phyloP scores from a whole-genome alignment of 2,329 filamentous ascomycete genomes.

The Didymella glomerata region DNA sequence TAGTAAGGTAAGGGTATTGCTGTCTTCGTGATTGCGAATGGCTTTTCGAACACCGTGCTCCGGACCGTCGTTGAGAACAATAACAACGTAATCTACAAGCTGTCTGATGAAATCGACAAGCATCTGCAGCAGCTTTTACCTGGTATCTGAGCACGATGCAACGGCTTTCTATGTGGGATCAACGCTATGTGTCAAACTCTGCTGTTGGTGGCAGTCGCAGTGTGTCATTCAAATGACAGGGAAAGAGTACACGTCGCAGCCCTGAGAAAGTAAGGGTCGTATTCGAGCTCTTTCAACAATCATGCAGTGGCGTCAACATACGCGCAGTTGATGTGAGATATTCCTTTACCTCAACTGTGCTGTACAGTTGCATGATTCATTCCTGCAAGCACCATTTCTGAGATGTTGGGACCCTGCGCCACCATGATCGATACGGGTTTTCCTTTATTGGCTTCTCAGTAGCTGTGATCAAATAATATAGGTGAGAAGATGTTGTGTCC shows the following conservation, averaged over 20 bases:
- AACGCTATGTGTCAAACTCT: not conserved
- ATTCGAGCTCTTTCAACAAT: too few relatives aligned
- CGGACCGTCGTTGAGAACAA: not conserved
- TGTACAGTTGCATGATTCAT: too few relatives aligned
- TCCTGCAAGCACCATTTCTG: too few relatives aligned
- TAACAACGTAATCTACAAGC: conserved; percentile 13
- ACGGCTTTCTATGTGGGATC: not conserved
- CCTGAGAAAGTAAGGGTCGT: too few relatives aligned
- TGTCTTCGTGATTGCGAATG: conserved; percentile 22
- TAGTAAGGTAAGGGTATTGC: not conserved
- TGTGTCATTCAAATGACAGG: not conserved
- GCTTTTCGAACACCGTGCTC: conserved; percentile 19
- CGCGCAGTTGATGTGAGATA: too few relatives aligned
- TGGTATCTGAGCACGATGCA: not conserved
- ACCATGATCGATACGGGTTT: too few relatives aligned
- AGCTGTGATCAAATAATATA: too few relatives aligned
- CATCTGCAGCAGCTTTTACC: conserved; percentile 15
- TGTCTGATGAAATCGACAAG: conserved; percentile 10
- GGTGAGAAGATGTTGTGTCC: too few relatives aligned
- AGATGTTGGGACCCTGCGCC: too few relatives aligned
- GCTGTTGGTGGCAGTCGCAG: not conserved
- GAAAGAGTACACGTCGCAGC: not conserved
- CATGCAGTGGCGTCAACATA: too few relatives aligned
- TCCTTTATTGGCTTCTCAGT: too few relatives aligned
- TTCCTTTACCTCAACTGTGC: too few relatives aligned